These are phyloP conservation scores for Hypoxylon sp. DNA, from an alignment of 2,329 filamentous ascomycete genomes.

Conservation along the genomic window DNA sequence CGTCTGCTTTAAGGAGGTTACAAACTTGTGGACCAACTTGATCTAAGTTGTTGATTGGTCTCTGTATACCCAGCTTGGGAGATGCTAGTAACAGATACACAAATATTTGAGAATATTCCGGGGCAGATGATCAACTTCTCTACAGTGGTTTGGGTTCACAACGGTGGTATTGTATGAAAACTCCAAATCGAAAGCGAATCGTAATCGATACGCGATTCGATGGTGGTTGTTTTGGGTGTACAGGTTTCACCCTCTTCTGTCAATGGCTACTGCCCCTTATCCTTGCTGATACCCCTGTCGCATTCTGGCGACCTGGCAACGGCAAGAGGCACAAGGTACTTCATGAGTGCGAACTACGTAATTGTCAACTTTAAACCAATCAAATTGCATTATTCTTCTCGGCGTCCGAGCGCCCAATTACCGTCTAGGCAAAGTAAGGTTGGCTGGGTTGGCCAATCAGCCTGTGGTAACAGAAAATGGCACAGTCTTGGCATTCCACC, in stretches of 20 bases:
- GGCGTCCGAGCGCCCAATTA: conserved; percentile 3
- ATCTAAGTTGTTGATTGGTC: neutral
- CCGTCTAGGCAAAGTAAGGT: neutral
- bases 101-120: neutral
- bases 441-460: conserved; percentile 13
- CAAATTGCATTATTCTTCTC: neutral
- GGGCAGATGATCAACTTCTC: neutral
- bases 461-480: too few relatives aligned
- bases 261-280: conserved; percentile 23
- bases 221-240: conserved; percentile 34
- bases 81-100: conserved; percentile 5
- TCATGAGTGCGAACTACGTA: conserved; percentile 6
- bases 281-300: conserved; percentile 36
- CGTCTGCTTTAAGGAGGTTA: conserved; percentile 13
- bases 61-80: conserved; percentile 26
- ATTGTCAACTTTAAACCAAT: conserved; percentile 25
- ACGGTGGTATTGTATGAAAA: conserved; percentile 8
- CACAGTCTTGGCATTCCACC: too few relatives aligned
- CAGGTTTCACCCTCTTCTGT: conserved; percentile 25
- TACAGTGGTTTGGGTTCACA: conserved; percentile 4
- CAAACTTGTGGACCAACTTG: conserved; percentile 33
- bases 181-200: conserved; percentile 12
- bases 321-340: conserved; percentile 10
- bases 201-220: conserved; percentile 36
- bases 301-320: conserved; percentile 38